Base-by-base conservation (phyloP, 805 yeast genomes). In the Metschnikowia aberdeeniae region DNA sequence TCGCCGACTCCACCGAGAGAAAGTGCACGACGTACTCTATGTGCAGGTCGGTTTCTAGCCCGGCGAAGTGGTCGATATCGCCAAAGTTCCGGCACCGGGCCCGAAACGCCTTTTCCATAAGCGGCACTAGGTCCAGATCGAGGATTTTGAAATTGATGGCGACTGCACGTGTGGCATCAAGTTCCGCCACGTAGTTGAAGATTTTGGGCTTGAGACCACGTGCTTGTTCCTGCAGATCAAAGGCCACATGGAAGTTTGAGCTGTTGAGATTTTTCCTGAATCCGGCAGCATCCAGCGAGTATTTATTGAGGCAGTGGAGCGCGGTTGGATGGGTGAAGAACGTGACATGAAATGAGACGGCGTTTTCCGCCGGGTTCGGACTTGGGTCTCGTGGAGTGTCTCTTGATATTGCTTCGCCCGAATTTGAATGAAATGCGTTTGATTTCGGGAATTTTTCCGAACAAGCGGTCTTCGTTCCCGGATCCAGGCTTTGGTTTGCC, bases 1-100 rank as follows among this genome's bases (percentile, higher is more conserved):
- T 71, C 12, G 80, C 76, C 8, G 73, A 53, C 38, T 73, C 73
- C 29, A 76, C 73, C 24, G 76, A 67, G 3, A 73, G 68, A 52
- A 70, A 77, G 53, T 75, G 72, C 24, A 67, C 58, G 47, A 51
- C 19, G 3, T 46, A 53, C 39, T 49, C 54, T 14, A 54, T 28
- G 36, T 46, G 52, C 40, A n/a, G 31, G 28, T 20, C 36, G 8
- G 35, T 36, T 12, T 45, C 53, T 19, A 36, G 29, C 13, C 33
- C 42, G 9, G 44, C 46, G 44, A 72, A 54, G 22, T 62, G 61
- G 43, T 74, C 78, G 28, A 75, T 55, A 0, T 63, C 64, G 13
- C 81, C 82, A 48, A 67, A 67, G 34, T 64, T 61, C 22, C 52
- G 58, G 45, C 74, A 65, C 43, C 66, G 70, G 3, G 53, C 49